Conservation (phyloP, 495 filamentous ascomycete genomes). For the Astrocystis sublimbata region DNA sequence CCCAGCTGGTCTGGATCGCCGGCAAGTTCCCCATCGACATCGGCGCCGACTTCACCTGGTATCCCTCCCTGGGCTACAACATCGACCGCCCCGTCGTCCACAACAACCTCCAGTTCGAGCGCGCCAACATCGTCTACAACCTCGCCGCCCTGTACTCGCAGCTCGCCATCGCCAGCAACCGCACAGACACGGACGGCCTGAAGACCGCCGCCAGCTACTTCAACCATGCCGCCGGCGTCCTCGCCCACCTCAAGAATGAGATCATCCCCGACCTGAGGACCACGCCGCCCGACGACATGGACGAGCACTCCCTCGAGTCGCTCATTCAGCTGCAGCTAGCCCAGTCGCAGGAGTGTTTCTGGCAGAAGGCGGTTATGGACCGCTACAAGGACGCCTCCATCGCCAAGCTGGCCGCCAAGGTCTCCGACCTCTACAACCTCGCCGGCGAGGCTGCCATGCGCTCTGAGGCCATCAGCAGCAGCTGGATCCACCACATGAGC, state of each 20-base stretch:
- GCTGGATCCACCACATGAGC: constrained; percentile 98
- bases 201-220: constrained; percentile 91
- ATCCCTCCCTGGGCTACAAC: constrained; percentile 89
- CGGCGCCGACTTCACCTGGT: constrained; percentile 94
- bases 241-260: constrained; percentile 73
- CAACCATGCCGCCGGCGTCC: constrained; percentile 82
- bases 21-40: constrained; percentile 98
- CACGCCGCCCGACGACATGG: constrained; percentile 88
- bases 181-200: constrained; percentile 76
- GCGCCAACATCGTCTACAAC: constrained; percentile 91
- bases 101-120: constrained; percentile 93
- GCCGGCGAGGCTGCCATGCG: constrained; percentile 85
- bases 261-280: constrained; percentile 85
- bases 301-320: constrained; percentile 79
- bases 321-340: constrained; percentile 82
- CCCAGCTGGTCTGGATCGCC: constrained; percentile 89
- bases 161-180: constrained; percentile 78
- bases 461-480: constrained; percentile 83
- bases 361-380: constrained; percentile 96
- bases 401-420: constrained; percentile 85
- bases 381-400: constrained; percentile 88
- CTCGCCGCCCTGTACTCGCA: constrained; percentile 92
- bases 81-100: constrained; percentile 76
- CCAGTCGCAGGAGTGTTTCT: constrained; percentile 96
- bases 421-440: constrained; percentile 86